A percentile compares a stretch with the other conserved stretches of the same genome.
These are phyloP conservation scores for Margaritispora aquatica DNA, from an alignment of 495 filamentous ascomycete species.

Conservation along the genomic window DNA sequence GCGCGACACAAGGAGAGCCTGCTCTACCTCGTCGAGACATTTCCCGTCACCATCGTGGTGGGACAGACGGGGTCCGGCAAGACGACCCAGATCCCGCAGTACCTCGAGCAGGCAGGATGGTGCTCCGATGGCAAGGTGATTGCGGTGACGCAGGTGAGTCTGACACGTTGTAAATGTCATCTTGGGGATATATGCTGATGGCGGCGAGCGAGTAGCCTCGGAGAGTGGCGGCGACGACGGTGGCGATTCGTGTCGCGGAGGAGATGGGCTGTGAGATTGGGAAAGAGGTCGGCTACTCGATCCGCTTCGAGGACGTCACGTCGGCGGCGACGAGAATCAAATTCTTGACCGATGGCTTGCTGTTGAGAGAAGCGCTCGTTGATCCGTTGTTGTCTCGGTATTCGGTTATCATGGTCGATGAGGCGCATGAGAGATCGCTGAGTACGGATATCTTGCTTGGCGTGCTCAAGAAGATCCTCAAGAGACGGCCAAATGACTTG, in stretches of 20 bases:
- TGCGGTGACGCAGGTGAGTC: conserved; percentile 75
- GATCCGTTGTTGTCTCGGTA: conserved; percentile 91
- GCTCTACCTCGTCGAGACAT: conserved; percentile 70
- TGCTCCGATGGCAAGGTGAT: conserved; percentile 74
- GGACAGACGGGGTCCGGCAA: conserved; percentile 91
- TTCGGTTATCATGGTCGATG: conserved; percentile 97
- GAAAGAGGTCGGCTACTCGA: conserved; percentile 94
- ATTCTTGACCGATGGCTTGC: conserved; percentile 91
- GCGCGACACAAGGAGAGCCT: conserved; percentile 65
- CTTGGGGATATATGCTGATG: not conserved
- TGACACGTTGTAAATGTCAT: not conserved
- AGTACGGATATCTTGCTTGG: conserved; percentile 92
- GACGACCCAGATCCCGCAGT: conserved; percentile 85
- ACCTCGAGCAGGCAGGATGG: conserved; percentile 85
- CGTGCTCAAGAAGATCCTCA: conserved; percentile 88
- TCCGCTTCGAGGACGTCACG: conserved; percentile 94
- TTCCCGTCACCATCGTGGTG: conserved; percentile 76
- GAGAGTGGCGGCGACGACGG: conserved; percentile 86
- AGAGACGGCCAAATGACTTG: conserved; percentile 66
- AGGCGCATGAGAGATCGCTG: conserved; percentile 93
- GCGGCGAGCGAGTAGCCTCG: conserved; percentile 60
- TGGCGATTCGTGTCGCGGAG: conserved; percentile 85
- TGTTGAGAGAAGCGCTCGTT: conserved; percentile 88
- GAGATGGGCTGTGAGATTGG: conserved; percentile 88
- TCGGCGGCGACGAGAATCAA: conserved; percentile 85